These are phyloP conservation scores for Pyrus communis DNA, from an alignment of 306 rosid species.

Conservation along the genomic window DNA sequence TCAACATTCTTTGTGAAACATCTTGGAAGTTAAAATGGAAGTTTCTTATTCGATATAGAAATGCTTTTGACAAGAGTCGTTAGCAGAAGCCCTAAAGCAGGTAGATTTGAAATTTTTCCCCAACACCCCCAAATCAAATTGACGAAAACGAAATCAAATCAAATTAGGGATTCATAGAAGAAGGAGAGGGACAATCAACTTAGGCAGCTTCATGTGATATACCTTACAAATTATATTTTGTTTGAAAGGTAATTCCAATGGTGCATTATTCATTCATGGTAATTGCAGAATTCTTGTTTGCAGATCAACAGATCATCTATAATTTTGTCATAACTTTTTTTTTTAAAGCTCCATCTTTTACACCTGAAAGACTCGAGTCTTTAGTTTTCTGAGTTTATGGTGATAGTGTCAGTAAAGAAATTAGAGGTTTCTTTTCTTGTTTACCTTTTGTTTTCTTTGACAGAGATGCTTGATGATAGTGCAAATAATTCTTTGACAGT, in stretches of 20 bases:
- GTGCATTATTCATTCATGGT: background rate
- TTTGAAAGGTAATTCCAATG: constrained; percentile 59
- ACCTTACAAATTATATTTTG: constrained; percentile 89
- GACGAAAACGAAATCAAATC: background rate
- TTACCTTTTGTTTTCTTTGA: too few relatives aligned
- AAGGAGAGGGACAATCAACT: background rate
- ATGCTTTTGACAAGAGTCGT: too few relatives aligned
- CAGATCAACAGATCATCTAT: background rate
- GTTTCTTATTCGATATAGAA: too few relatives aligned
- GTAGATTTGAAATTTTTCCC: background rate
- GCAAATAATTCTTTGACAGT: too few relatives aligned
- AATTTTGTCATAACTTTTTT: background rate
- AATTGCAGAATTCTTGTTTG: background rate
- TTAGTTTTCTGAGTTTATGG: too few relatives aligned
- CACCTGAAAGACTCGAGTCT: background rate
- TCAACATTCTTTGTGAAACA: too few relatives aligned
- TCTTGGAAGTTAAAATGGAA: too few relatives aligned
- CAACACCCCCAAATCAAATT: background rate
- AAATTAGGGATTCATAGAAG: too few relatives aligned
- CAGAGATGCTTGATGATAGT: too few relatives aligned
- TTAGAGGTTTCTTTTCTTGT: too few relatives aligned
- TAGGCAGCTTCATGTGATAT: constrained; percentile 84
- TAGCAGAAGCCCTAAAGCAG: background rate
- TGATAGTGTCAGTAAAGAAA: too few relatives aligned
- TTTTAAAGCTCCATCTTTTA: background rate